These are phyloP conservation scores for Citeromyces nyonsensis DNA, from an alignment of 805 yeast species.

Conservation along the genomic window DNA sequence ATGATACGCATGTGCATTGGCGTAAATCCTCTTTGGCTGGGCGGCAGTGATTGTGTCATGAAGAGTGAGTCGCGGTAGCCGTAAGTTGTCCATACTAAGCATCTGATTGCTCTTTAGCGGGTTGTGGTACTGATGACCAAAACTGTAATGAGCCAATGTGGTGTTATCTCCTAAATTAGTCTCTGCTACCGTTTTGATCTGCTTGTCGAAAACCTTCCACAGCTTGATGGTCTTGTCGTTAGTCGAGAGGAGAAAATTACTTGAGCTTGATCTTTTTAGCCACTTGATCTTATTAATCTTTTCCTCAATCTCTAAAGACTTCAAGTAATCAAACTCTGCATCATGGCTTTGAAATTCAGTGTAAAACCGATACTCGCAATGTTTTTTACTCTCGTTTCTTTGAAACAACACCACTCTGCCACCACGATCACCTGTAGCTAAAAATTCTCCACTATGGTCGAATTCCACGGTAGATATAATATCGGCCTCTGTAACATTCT, in stretches of 20 bases:
- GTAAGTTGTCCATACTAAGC: slow-evolving; percentile 29
- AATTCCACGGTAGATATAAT: slow-evolving; percentile 95
- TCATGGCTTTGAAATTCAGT: slow-evolving; percentile 98
- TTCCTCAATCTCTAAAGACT: slow-evolving; percentile 93
- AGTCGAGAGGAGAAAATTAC: slow-evolving; percentile 82
- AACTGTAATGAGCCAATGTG: background rate
- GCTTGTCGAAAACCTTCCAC: slow-evolving; percentile 91
- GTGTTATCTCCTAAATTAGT: slow-evolving; percentile 53
- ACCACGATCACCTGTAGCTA: slow-evolving; percentile 98
- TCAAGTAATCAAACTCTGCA: slow-evolving; percentile 94
- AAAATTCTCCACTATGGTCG: slow-evolving; percentile 84
- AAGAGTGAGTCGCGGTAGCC: slow-evolving; percentile 76
- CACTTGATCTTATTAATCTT: slow-evolving; percentile 95
- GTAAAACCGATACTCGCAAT: slow-evolving; percentile 87
- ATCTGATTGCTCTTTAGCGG: slow-evolving; percentile 3
- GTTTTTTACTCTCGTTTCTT: slow-evolving; percentile 60
- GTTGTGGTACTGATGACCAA: background rate
- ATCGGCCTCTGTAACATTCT: slow-evolving; percentile 90
- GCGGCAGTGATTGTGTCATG: slow-evolving; percentile 95
- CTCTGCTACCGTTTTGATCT: slow-evolving; percentile 82
- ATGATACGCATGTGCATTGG: slow-evolving; percentile 97
- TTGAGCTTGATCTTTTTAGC: slow-evolving; percentile 77
- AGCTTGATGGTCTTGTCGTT: slow-evolving; percentile 97
- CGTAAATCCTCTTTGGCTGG: slow-evolving; percentile 78
- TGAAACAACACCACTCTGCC: slow-evolving; percentile 95